A percentile compares a stretch with the other conserved stretches of the same genome.
Conservation (phyloP, 179 eudicot genomes). For the Heliamphora pulchella region DNA sequence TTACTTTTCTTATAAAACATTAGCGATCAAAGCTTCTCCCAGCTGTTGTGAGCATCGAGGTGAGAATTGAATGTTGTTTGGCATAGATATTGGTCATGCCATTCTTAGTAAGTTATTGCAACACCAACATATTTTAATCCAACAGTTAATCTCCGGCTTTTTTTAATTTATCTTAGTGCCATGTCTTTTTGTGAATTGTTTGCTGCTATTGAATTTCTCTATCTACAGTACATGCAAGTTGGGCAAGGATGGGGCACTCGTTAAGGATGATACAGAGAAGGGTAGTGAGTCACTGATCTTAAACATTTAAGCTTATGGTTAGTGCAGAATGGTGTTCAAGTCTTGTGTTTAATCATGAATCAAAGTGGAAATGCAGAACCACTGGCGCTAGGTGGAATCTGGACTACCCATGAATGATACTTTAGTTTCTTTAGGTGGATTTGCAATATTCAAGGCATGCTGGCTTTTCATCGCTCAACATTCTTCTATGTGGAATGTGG, state of each 20-base stretch:
- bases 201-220: neutral
- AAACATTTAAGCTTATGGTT: neutral
- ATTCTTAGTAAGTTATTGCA: neutral
- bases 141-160: neutral
- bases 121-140: neutral
- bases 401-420: neutral
- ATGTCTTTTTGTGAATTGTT: no score
- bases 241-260: neutral
- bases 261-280: neutral
- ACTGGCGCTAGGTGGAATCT: neutral
- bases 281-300: neutral
- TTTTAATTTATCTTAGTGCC: no score
- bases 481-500: neutral
- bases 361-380: neutral
- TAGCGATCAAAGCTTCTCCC: neutral
- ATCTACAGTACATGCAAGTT: no score
- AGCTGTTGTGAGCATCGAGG: neutral
- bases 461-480: neutral
- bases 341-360: neutral
- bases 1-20: neutral
- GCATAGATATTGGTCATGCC: constrained; percentile 2
- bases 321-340: neutral
- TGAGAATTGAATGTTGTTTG: neutral
- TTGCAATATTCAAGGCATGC: neutral
- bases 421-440: neutral